Percentiles rank a stretch among this genome's conserved stretches.
Conservation (phyloP, 208 protist species). For the Porcisia hertigi region DNA sequence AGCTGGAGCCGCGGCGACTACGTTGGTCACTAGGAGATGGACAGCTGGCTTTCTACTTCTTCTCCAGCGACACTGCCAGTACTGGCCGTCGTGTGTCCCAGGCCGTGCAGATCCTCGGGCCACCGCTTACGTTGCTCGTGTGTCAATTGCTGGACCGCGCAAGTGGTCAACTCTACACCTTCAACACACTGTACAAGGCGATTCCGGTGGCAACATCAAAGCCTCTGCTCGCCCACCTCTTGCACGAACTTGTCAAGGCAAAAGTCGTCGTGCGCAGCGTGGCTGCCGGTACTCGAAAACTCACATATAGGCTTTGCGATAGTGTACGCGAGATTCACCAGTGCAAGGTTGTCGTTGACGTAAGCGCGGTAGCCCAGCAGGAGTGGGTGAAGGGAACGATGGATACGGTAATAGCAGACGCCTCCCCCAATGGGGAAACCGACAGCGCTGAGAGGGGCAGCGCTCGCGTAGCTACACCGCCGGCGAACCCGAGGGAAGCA, state of each 20-base stretch:
- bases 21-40: constrained; percentile 43
- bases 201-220: constrained; percentile 53
- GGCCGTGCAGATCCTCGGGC: constrained; percentile 38
- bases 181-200: constrained; percentile 43
- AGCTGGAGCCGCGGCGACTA: constrained; percentile 30
- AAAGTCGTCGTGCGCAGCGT: constrained; percentile 53
- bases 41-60: constrained; percentile 40
- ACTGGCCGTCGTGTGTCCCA: neutral
- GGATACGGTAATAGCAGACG: constrained; percentile 15
- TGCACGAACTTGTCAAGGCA: constrained; percentile 52
- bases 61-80: constrained; percentile 16
- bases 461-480: neutral
- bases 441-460: neutral
- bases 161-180: constrained; percentile 20
- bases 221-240: constrained; percentile 46
- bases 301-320: constrained; percentile 43
- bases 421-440: constrained; percentile 4
- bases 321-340: constrained; percentile 31
- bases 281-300: constrained; percentile 23
- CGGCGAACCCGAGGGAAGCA: neutral
- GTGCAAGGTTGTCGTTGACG: constrained; percentile 51
- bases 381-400: constrained; percentile 22
- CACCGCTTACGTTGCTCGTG: constrained; percentile 54
- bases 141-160: constrained; percentile 56
- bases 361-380: constrained; percentile 41